These are phyloP conservation scores for Colletotrichum sp. DNA, from an alignment of 2,329 filamentous ascomycete genomes.

Conservation along the genomic window DNA sequence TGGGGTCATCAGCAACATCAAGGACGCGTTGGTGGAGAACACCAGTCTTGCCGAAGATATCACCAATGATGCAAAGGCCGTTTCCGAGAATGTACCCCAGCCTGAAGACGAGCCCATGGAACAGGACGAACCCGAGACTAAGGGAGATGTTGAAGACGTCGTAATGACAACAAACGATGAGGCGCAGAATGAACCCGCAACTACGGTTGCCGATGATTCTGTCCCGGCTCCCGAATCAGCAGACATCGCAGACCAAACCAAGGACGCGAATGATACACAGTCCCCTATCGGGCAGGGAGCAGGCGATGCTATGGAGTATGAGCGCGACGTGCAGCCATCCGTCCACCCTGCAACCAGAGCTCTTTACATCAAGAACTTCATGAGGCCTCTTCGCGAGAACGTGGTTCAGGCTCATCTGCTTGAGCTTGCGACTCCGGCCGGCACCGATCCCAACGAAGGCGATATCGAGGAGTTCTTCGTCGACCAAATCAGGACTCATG, in stretches of 20 bases:
- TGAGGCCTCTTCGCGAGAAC: constrained; percentile 79
- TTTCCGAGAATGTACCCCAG: neutral
- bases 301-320: constrained; percentile 34
- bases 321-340: constrained; percentile 54
- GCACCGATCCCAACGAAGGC: constrained; percentile 53
- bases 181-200: neutral
- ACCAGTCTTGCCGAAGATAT: constrained; percentile 13
- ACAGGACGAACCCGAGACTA: neutral
- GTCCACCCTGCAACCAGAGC: constrained; percentile 76
- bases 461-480: constrained; percentile 75
- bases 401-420: constrained; percentile 73
- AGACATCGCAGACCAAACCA: neutral
- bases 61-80: constrained; percentile 4
- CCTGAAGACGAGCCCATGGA: neutral
- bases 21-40: neutral
- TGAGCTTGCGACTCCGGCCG: constrained; percentile 67
- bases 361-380: constrained; percentile 89
- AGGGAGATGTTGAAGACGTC: neutral
- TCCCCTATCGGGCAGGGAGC: neutral
- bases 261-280: neutral
- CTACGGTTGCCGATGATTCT: neutral
- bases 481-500: constrained; percentile 86
- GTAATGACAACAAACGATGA: neutral
- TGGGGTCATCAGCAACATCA: neutral
- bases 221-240: neutral